Evolutionary conservation across 345 rosid species (phyloP).

Genomic region (Turnera subulata): DNA sequence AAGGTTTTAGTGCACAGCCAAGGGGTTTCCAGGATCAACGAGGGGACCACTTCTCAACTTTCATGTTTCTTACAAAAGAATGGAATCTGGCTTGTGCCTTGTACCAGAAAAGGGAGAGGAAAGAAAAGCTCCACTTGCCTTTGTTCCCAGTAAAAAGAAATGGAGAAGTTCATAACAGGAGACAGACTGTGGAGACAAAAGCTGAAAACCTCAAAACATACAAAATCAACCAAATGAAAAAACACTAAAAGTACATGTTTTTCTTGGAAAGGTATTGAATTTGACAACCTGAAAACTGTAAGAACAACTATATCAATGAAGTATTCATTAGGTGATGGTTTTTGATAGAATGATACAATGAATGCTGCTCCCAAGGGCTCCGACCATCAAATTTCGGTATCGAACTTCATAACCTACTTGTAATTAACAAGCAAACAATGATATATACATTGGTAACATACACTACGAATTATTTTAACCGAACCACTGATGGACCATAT

Average conservation of each 20-base stretch:
- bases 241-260: background rate
- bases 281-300: background rate
- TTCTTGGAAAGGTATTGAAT: conserved; percentile 1
- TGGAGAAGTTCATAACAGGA: conserved; percentile 15
- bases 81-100: conserved; percentile 16
- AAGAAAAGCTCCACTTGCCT: conserved; percentile 28
- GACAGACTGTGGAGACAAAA: conserved; percentile 30
- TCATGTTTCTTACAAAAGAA: conserved; percentile 23
- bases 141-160: conserved; percentile 27
- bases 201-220: conserved; percentile 29
- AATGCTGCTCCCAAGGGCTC: conserved; percentile 44
- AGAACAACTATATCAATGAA: conserved; percentile 34
- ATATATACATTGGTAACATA: conserved; percentile 34
- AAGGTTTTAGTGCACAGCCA: conserved; percentile 27
- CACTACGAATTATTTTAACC: conserved; percentile 29
- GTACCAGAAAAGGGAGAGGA: conserved; percentile 9
- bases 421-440: conserved; percentile 13
- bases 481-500: conserved; percentile 25
- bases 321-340: conserved; percentile 17
- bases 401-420: conserved; percentile 37
- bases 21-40: conserved; percentile 20
- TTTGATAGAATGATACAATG: conserved; percentile 27
- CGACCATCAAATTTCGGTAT: conserved; percentile 54
- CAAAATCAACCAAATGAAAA: conserved; percentile 7
- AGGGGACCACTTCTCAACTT: conserved; percentile 82